Conservation (phyloP, 169 alveolate species). For the Eimeria necatrix region DNA sequence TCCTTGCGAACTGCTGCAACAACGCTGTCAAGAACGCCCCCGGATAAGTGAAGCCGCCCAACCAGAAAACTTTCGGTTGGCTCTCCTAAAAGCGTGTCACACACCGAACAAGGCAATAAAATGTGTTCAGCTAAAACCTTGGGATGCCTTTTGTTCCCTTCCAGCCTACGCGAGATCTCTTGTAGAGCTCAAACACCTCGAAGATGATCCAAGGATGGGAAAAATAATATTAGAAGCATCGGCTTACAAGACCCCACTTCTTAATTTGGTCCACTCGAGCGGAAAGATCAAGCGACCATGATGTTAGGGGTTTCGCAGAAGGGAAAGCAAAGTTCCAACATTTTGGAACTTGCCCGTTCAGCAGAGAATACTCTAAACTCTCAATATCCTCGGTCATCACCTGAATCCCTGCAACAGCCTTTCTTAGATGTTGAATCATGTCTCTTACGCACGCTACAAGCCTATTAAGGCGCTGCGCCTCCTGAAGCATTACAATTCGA, state of each 20-base stretch:
- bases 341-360: constrained; percentile 92
- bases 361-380: constrained; percentile 89
- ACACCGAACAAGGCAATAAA: neutral
- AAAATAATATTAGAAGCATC: neutral
- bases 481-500: constrained; percentile 94
- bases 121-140: no score
- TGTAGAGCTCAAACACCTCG: no score
- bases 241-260: constrained; percentile 91
- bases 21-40: constrained; percentile 97
- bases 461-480: constrained; percentile 93
- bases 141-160: no score
- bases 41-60: constrained; percentile 95
- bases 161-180: no score
- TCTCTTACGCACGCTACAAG: constrained; percentile 89
- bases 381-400: constrained; percentile 96
- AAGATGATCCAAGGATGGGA: neutral
- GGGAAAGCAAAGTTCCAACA: constrained; percentile 93
- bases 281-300: constrained; percentile 94
- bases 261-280: constrained; percentile 92
- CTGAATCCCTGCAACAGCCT: constrained; percentile 93
- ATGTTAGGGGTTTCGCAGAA: constrained; percentile 93
- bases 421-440: constrained; percentile 89
- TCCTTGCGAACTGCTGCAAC: constrained; percentile 92
- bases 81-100: constrained; percentile 80
- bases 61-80: constrained; percentile 95